Conservation (phyloP, 176 grass and related monocot species). For the Bothriochloa decipiens region DNA sequence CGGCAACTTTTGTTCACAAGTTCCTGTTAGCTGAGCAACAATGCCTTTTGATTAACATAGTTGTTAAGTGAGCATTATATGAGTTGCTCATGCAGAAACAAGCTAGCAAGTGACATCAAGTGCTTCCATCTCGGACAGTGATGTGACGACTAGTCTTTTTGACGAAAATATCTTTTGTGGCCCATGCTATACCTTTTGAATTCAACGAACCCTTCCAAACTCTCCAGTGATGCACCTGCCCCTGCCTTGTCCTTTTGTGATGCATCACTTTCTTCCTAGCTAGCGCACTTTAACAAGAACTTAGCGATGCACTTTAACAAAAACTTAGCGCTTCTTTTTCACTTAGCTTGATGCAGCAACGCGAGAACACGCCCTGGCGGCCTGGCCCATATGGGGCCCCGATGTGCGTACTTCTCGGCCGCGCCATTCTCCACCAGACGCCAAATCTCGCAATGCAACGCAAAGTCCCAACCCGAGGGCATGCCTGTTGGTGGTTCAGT, state of each 20-base stretch:
- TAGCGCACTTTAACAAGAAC: slow-evolving; percentile 15
- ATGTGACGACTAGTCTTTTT: slow-evolving; percentile 22
- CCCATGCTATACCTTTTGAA: slow-evolving; percentile 7
- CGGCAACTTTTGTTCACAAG: too few species aligned
- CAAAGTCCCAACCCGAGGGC: background rate
- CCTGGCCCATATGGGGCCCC: slow-evolving; percentile 6
- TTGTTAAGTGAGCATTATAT: slow-evolving; percentile 6
- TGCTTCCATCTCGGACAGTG: background rate
- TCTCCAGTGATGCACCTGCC: background rate
- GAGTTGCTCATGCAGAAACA: background rate
- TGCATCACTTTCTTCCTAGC: slow-evolving; percentile 11
- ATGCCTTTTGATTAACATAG: background rate
- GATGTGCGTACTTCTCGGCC: slow-evolving; percentile 35
- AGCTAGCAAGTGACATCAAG: background rate
- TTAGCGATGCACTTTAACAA: slow-evolving; percentile 15
- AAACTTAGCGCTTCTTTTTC: background rate
- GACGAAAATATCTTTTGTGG: slow-evolving; percentile 20
- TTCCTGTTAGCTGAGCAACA: too few species aligned
- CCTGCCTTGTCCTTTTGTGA: background rate
- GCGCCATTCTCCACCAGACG: slow-evolving; percentile 29
- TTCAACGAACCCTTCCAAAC: background rate
- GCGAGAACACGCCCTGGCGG: background rate
- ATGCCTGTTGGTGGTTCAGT: slow-evolving; percentile 30
- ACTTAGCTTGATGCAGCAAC: slow-evolving; percentile 6
- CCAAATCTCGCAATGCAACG: background rate